Evolutionary conservation across 1,139 yeast genomes (phyloP).

Genomic region (Nakaseomyces nivariensis): DNA sequence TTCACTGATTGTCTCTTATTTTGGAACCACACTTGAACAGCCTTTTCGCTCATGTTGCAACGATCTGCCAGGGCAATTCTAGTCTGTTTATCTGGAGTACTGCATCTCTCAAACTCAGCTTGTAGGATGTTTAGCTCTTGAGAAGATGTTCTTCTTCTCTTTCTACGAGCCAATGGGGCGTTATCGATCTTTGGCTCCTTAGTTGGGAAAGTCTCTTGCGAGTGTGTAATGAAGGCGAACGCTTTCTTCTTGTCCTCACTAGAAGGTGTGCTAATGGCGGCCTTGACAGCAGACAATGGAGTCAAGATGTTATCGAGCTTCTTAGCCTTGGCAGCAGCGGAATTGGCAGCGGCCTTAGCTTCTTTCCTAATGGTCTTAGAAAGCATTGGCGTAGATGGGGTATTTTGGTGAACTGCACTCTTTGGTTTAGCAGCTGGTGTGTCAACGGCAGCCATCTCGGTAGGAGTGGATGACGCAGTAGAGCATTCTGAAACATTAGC

Average conservation of each 20-base stretch:
- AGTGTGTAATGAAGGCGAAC: slow-evolving; percentile 86
- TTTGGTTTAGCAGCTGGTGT: background rate
- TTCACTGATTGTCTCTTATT: slow-evolving; percentile 82
- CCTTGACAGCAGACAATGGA: slow-evolving; percentile 23
- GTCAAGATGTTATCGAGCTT: slow-evolving; percentile 14
- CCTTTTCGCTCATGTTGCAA: slow-evolving; percentile 91
- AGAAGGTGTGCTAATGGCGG: slow-evolving; percentile 17
- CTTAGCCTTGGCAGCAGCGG: background rate
- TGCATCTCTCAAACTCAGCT: slow-evolving; percentile 62
- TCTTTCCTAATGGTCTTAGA: slow-evolving; percentile 1
- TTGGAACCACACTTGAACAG: slow-evolving; percentile 97
- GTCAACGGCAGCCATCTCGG: background rate
- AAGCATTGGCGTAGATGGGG: background rate
- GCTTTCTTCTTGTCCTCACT: slow-evolving; percentile 34
- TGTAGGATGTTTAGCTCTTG: slow-evolving; percentile 73
- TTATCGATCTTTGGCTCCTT: slow-evolving; percentile 84
- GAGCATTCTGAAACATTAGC: background rate
- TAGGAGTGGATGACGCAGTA: background rate
- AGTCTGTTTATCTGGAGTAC: slow-evolving; percentile 71
- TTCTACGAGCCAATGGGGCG: slow-evolving; percentile 82
- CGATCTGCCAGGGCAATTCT: slow-evolving; percentile 66
- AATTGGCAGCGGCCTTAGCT: background rate
- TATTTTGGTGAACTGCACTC: background rate
- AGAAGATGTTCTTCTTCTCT: slow-evolving; percentile 91
- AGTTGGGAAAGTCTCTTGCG: slow-evolving; percentile 74